Evolutionary conservation across 768 basidiomycete genomes (phyloP).

Genomic region (Lactarius tabidus): DNA sequence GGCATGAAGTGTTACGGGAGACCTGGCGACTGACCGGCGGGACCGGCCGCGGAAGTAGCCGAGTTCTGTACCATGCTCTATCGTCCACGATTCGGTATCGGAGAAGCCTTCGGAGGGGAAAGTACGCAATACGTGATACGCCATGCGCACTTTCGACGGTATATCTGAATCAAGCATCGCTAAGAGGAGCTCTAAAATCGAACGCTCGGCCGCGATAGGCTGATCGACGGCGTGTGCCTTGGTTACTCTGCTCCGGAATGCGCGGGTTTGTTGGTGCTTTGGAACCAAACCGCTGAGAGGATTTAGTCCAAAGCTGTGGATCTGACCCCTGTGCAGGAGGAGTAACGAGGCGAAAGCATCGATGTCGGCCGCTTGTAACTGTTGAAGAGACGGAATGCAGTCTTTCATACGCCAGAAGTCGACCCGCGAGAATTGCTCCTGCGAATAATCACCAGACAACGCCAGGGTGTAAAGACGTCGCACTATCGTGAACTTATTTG

Average conservation of each 20-base stretch:
- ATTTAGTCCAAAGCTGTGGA: conserved; percentile 58
- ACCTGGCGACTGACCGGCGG: conserved; percentile 24
- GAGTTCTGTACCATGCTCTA: conserved; percentile 27
- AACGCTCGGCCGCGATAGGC: conserved; percentile 7
- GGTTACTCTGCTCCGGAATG: conserved; percentile 1
- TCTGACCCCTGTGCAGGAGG: conserved; percentile 51
- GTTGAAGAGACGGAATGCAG: conserved; percentile 53
- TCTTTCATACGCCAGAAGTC: conserved; percentile 87
- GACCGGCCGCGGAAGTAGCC: conserved; percentile 29
- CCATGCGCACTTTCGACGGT: conserved; percentile 21
- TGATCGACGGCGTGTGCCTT: conserved; percentile 34
- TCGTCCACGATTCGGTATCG: conserved; percentile 9
- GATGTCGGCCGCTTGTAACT: conserved; percentile 63
- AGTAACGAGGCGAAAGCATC: conserved; percentile 70
- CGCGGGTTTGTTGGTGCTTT: conserved; percentile 34
- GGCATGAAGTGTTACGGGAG: conserved; percentile 38
- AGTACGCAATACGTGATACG: conserved; percentile 23
- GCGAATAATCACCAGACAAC: conserved; percentile 36
- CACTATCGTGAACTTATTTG: conserved; percentile 76
- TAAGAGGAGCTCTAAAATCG: conserved; percentile 24
- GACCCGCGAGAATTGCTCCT: conserved; percentile 46
- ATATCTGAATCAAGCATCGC: conserved; percentile 22
- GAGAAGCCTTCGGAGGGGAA: conserved; percentile 20
- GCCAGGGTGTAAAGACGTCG: conserved; percentile 56
- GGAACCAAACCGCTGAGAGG: conserved; percentile 41